These are phyloP conservation scores for Lentinula novae-zelandiae DNA, from an alignment of 1,284 basidiomycete genomes.

Conservation along the genomic window DNA sequence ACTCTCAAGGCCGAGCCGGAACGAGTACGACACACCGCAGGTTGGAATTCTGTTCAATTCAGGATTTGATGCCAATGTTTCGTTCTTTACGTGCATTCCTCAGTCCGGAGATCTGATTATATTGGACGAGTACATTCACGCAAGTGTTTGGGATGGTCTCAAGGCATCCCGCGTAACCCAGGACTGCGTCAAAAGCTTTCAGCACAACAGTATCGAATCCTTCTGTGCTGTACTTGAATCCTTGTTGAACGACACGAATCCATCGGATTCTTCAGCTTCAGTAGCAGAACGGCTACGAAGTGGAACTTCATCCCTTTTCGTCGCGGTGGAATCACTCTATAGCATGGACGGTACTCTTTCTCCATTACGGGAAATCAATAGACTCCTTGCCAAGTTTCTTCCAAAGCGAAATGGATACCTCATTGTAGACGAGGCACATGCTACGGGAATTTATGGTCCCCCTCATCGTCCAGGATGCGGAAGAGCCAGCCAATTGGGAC, in stretches of 20 bases:
- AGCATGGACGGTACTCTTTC: conserved; percentile 95
- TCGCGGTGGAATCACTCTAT: conserved; percentile 90
- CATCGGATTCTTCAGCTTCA: background rate
- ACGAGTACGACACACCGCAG: conserved; percentile 18
- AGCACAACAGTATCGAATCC: conserved; percentile 67
- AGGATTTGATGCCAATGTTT: conserved; percentile 93
- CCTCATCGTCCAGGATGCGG: conserved; percentile 77
- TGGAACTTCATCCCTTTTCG: conserved; percentile 38
- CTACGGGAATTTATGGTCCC: conserved; percentile 79
- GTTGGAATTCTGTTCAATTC: conserved; percentile 89
- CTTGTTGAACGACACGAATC: background rate
- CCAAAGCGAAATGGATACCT: conserved; percentile 59
- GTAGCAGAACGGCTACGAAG: conserved; percentile 26
- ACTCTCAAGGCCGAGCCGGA: conserved; percentile 35
- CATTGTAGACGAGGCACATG: conserved; percentile 89
- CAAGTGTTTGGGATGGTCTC: conserved; percentile 89
- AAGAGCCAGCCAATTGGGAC: conserved; percentile 56
- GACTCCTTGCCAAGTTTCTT: conserved; percentile 54
- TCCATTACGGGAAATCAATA: conserved; percentile 66
- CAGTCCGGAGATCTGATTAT: conserved; percentile 78
- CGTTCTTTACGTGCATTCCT: conserved; percentile 82
- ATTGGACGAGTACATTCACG: conserved; percentile 90
- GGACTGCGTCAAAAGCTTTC: conserved; percentile 48
- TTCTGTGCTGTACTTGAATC: conserved; percentile 30
- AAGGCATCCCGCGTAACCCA: conserved; percentile 56